phyloP scores from a whole-genome alignment of 2,329 filamentous ascomycete species.

The Trichophyton schoenleinii region DNA sequence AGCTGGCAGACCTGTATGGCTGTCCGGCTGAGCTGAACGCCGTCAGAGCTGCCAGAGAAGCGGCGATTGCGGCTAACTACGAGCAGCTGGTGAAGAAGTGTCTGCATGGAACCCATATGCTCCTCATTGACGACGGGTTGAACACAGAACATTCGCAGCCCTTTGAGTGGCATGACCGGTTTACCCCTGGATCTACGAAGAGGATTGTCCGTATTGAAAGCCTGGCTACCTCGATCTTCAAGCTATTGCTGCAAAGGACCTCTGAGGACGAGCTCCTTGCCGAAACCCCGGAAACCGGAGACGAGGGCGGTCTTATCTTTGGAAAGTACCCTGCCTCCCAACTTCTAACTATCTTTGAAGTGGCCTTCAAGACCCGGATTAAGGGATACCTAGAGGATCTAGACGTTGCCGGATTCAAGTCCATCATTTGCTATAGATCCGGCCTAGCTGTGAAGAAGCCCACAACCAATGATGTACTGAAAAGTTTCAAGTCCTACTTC shows the following conservation, averaged over 20 bases:
- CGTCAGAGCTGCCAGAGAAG: slow-evolving; percentile 38
- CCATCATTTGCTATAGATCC: slow-evolving; percentile 67
- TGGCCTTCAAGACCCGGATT: slow-evolving; percentile 41
- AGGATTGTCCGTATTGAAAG: slow-evolving; percentile 69
- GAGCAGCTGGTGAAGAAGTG: slow-evolving; percentile 51
- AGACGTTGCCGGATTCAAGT: slow-evolving; percentile 68
- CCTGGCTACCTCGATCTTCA: slow-evolving; percentile 51
- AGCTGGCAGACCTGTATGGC: slow-evolving; percentile 53
- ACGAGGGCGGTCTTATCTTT: background rate
- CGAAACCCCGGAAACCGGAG: background rate
- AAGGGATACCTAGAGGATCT: slow-evolving; percentile 47
- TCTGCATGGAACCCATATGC: slow-evolving; percentile 57
- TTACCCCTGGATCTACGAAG: slow-evolving; percentile 51
- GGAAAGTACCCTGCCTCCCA: background rate
- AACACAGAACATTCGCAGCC: slow-evolving; percentile 44
- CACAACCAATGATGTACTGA: slow-evolving; percentile 30
- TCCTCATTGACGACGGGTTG: slow-evolving; percentile 69
- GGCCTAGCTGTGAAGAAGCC: slow-evolving; percentile 52
- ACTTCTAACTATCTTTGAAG: slow-evolving; percentile 2
- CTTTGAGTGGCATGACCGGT: slow-evolving; percentile 53
- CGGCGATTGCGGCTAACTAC: slow-evolving; percentile 38
- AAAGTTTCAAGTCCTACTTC: slow-evolving; percentile 18
- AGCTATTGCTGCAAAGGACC: slow-evolving; percentile 26
- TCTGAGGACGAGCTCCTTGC: background rate
- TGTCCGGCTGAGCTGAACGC: slow-evolving; percentile 52